These are phyloP conservation scores for Paraleonurus japonicus DNA, from an alignment of 257 asterid genomes.

Conservation along the genomic window DNA sequence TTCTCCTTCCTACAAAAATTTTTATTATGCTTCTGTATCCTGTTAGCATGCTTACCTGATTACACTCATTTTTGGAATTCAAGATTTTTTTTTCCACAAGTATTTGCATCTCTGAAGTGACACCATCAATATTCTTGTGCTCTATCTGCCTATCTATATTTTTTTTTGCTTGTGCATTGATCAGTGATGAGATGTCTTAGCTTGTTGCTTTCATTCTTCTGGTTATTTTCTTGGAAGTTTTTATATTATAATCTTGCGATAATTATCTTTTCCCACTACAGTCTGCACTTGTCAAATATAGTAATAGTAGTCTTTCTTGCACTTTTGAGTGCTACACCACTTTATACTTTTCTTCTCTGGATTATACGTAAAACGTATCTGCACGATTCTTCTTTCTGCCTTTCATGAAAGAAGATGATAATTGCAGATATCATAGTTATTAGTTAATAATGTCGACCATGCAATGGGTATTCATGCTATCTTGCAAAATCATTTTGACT, in stretches of 20 bases:
- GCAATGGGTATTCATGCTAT: not conserved
- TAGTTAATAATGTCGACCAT: not conserved
- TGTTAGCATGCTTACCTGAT: not conserved
- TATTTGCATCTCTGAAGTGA: not conserved
- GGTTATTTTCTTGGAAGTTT: not conserved
- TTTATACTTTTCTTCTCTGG: not conserved
- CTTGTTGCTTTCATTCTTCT: not conserved
- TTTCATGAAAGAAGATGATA: too few species aligned
- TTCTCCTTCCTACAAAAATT: not conserved
- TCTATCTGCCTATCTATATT: not conserved
- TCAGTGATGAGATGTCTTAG: not conserved
- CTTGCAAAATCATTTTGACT: not conserved
- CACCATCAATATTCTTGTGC: not conserved
- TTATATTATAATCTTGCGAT: not conserved
- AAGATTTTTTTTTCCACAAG: not conserved
- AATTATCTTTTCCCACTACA: not conserved
- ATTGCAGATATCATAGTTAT: not conserved
- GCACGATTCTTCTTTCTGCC: not conserved
- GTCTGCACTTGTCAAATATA: conserved; percentile 7
- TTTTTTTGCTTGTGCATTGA: not conserved
- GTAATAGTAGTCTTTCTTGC: not conserved
- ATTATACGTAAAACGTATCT: not conserved
- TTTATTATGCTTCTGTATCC: not conserved
- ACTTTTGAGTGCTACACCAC: not conserved
- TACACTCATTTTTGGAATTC: not conserved